Evolutionary conservation across 495 filamentous ascomycete genomes (phyloP), one percentile per base, ranked within the genome.

Genomic region (Mytilinidion resinicola): DNA sequence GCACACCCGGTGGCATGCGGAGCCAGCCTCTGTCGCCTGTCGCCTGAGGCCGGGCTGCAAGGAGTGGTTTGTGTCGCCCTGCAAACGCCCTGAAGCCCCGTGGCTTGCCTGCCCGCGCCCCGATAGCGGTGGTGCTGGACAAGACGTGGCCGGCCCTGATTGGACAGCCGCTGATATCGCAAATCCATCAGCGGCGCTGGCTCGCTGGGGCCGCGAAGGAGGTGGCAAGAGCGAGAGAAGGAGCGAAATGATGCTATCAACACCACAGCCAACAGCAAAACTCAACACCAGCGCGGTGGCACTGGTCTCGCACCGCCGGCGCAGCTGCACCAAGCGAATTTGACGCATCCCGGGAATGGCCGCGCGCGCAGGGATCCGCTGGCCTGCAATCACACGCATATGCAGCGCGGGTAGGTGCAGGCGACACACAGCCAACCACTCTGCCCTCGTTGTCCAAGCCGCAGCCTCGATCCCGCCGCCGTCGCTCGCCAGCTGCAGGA

Each of bases 361-460:
- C 53, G 20, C 55, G 17, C 56, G 56, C 37, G 55, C 62, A 65
- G 35, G 58, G 59, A 58, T 53, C 6, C 6, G 37, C 42, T 21
- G 30, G 21, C 39, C 41, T 59, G 25, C 2, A 30, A 67, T 67
- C 65, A 64, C 65, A 59, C 50, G 61, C 65, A 67, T 67, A 67
- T 67, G 65, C 61, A 64, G 17, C 21, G 58, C 65, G 65, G 65
- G 65, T 61, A 39, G 37, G 19, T 67, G 65, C 65, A 67, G 65
- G 30, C 46, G 14, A 38, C 39, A 58, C 59, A 55, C 50, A 53
- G 11, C 65, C 65, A 63, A 67, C 62, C 59, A 66, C 12, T n/a
- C 33, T 0, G 15, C 56, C 4, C 3, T 30, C 33, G n/a, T 11
- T 36, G 36, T 41, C 34, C 51, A 54, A 65, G 51, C 34, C 25